These are phyloP conservation scores for Pleurotus tuber-regium DNA, from an alignment of 768 basidiomycete genomes.

Conservation along the genomic window DNA sequence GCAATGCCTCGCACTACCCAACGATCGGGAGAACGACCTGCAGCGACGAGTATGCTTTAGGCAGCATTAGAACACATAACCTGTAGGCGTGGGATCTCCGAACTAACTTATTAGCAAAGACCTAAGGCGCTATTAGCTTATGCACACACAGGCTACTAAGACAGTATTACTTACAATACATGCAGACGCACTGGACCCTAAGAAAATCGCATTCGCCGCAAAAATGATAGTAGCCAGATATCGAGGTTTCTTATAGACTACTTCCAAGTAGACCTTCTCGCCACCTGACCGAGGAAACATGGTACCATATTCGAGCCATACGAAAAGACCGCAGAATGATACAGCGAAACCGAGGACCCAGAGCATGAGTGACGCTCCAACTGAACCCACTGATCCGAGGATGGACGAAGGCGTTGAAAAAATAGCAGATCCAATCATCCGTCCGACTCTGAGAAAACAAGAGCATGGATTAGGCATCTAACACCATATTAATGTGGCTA, in stretches of 20 bases:
- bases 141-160: slow-evolving; percentile 20
- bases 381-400: slow-evolving; percentile 50
- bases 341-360: slow-evolving; percentile 62
- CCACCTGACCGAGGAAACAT: slow-evolving; percentile 64
- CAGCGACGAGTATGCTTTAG: slow-evolving; percentile 49
- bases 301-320: slow-evolving; percentile 63
- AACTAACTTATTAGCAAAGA: slow-evolving; percentile 29
- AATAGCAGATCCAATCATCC: slow-evolving; percentile 61
- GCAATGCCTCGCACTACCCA: slow-evolving; percentile 62
- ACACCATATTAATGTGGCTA: not conserved
- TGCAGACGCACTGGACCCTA: slow-evolving; percentile 33
- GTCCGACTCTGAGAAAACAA: slow-evolving; percentile 44
- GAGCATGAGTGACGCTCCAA: slow-evolving; percentile 64
- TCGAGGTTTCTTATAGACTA: slow-evolving; percentile 44
- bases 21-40: slow-evolving; percentile 31
- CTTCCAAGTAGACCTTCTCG: slow-evolving; percentile 63
- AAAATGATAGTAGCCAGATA: slow-evolving; percentile 49
- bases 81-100: not conserved
- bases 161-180: slow-evolving; percentile 41
- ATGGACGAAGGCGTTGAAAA: slow-evolving; percentile 63
- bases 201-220: slow-evolving; percentile 43
- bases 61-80: not conserved
- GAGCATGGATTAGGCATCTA: not conserved
- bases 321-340: slow-evolving; percentile 57
- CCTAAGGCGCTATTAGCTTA: slow-evolving; percentile 17